phyloP scores from a whole-genome alignment of 1,284 basidiomycete genomes.

The Pseudozyma sp. region DNA sequence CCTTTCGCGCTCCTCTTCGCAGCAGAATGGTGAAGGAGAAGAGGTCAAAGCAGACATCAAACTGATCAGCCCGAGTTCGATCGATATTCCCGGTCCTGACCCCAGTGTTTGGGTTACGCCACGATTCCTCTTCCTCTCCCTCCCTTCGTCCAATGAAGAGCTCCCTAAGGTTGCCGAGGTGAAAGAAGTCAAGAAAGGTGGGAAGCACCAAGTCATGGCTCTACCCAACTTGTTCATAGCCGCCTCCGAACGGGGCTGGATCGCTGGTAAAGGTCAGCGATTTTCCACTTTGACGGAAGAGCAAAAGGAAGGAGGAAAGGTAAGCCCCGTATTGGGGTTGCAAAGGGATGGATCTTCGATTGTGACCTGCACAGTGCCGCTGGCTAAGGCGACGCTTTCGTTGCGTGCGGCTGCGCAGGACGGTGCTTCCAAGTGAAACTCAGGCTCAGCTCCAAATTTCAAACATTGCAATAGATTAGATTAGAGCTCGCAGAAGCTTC shows the following conservation, averaged over 20 bases:
- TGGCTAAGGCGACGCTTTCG: conserved; percentile 34
- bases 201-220: conserved; percentile 51
- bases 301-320: conserved; percentile 1
- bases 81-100: conserved; percentile 55
- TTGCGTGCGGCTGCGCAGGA: conserved; percentile 12
- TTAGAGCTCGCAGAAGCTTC: too few relatives aligned
- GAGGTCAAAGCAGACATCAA: conserved; percentile 27
- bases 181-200: conserved; percentile 5
- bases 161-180: conserved; percentile 18
- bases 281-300: conserved; percentile 1
- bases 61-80: conserved; percentile 32
- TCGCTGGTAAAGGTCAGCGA: conserved; percentile 39
- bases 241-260: conserved; percentile 54
- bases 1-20: background rate
- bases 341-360: conserved; percentile 39
- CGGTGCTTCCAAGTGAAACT: background rate
- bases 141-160: conserved; percentile 33
- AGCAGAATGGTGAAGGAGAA: conserved; percentile 4
- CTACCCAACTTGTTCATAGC: conserved; percentile 56
- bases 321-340: conserved; percentile 20
- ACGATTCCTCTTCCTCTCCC: conserved; percentile 50
- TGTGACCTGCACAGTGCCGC: conserved; percentile 36
- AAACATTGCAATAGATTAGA: background rate
- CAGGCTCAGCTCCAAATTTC: background rate
- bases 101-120: conserved; percentile 51